phyloP scores from a whole-genome alignment of 2,329 filamentous ascomycete species.

The Teratosphaeria gauchensis region DNA sequence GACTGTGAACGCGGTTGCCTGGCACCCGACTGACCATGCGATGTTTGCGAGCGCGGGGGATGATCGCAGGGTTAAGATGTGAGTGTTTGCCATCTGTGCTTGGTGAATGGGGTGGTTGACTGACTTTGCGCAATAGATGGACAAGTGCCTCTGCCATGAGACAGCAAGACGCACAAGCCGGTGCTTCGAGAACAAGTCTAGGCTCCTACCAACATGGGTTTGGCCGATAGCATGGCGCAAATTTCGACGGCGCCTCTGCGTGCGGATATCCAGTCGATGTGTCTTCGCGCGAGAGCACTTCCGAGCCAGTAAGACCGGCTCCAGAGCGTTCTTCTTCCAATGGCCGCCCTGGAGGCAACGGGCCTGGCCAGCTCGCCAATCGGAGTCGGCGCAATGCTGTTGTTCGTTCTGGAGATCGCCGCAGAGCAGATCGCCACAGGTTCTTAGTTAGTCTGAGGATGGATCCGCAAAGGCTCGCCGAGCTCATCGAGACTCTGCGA shows the following conservation, averaged over 20 bases:
- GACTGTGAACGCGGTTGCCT: conserved; percentile 76
- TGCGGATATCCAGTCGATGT: neutral
- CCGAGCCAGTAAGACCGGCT: neutral
- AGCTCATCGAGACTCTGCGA: neutral
- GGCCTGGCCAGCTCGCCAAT: neutral
- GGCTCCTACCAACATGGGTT: neutral
- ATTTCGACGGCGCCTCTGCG: neutral
- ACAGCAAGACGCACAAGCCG: neutral
- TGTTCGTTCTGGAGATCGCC: neutral
- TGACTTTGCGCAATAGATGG: neutral
- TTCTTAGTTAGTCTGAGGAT: neutral
- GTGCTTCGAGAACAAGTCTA: neutral
- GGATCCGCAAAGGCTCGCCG: neutral
- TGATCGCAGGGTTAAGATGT: conserved; percentile 79
- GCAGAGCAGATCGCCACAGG: neutral
- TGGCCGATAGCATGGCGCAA: neutral
- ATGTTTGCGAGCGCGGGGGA: conserved; percentile 91
- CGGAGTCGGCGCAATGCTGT: neutral
- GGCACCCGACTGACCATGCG: conserved; percentile 73
- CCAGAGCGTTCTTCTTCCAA: neutral
- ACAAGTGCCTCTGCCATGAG: neutral
- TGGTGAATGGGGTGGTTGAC: neutral
- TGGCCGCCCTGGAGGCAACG: neutral
- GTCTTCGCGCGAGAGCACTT: neutral
- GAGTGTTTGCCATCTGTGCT: conserved; percentile 1